These are phyloP conservation scores for Tylopilus orsonianus DNA, from an alignment of 1,284 basidiomycete genomes.

Conservation along the genomic window DNA sequence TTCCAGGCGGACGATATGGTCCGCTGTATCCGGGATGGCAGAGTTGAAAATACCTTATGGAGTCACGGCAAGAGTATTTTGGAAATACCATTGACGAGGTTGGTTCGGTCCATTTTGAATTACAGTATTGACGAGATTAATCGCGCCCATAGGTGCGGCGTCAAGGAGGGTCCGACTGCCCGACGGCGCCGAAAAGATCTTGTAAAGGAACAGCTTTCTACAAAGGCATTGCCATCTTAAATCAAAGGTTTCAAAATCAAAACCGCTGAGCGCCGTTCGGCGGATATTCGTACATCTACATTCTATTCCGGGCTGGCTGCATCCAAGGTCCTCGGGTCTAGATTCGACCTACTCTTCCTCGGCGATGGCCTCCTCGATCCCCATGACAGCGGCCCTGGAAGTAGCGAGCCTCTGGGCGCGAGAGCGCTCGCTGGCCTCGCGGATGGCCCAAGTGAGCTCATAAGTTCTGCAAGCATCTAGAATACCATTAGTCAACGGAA, in stretches of 20 bases:
- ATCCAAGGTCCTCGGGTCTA: background rate
- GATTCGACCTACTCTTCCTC: conserved; percentile 29
- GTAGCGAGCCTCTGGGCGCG: conserved; percentile 36
- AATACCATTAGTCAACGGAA: conserved; percentile 13
- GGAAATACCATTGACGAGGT: conserved; percentile 75
- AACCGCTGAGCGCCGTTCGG: background rate
- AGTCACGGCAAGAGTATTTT: conserved; percentile 68
- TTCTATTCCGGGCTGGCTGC: background rate
- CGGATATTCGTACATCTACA: conserved; percentile 1
- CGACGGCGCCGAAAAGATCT: conserved; percentile 5
- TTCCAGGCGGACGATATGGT: conserved; percentile 81
- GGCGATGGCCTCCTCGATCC: conserved; percentile 26
- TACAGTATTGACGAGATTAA: conserved; percentile 25
- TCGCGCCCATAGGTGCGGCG: conserved; percentile 24
- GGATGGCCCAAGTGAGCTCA: conserved; percentile 86
- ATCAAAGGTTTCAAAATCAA: background rate
- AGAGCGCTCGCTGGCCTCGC: conserved; percentile 69
- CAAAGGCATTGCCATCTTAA: background rate
- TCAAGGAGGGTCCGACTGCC: conserved; percentile 6
- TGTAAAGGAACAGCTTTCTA: background rate
- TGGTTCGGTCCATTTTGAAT: conserved; percentile 39
- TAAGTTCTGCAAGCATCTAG: conserved; percentile 86
- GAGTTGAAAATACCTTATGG: conserved; percentile 68
- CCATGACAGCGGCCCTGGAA: conserved; percentile 13
- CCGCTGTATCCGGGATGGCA: conserved; percentile 67